Evolutionary conservation across 2,329 filamentous ascomycete species (phyloP).

Genomic region (Colletotrichum liaoningense): DNA sequence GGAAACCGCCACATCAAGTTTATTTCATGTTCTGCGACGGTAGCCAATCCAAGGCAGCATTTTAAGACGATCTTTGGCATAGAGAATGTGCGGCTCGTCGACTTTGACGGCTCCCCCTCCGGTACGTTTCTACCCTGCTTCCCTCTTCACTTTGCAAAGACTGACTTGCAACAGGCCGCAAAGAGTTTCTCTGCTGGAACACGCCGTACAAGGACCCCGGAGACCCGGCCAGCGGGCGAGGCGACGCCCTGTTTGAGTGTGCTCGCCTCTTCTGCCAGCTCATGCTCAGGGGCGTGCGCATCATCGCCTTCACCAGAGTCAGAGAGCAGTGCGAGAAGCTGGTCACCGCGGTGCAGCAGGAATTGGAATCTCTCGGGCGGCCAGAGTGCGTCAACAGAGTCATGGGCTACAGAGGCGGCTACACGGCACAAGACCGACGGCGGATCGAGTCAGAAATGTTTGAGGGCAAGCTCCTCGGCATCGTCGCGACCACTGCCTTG

Average conservation of each 20-base stretch:
- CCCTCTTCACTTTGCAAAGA: not conserved
- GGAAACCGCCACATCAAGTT: conserved; percentile 90
- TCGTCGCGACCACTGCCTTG: conserved; percentile 92
- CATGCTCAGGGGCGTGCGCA: conserved; percentile 86
- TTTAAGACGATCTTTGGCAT: conserved; percentile 96
- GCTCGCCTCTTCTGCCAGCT: conserved; percentile 91
- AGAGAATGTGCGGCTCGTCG: conserved; percentile 81
- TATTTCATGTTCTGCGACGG: conserved; percentile 95
- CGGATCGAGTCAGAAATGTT: conserved; percentile 97
- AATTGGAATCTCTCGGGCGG: conserved; percentile 79
- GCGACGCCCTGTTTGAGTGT: conserved; percentile 85
- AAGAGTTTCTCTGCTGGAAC: conserved; percentile 98
- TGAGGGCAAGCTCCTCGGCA: conserved; percentile 90
- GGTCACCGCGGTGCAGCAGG: conserved; percentile 81
- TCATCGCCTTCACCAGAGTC: conserved; percentile 93
- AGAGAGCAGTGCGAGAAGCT: conserved; percentile 90
- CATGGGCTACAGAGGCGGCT: conserved; percentile 96
- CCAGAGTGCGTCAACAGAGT: conserved; percentile 82
- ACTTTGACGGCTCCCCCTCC: conserved; percentile 93
- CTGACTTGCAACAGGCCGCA: conserved; percentile 66
- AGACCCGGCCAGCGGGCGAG: conserved; percentile 87
- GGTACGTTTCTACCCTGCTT: conserved; percentile 29
- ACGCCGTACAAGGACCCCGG: conserved; percentile 91
- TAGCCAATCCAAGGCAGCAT: conserved; percentile 90
- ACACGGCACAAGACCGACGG: conserved; percentile 90